These are phyloP conservation scores for Cordyceps cicadae DNA, from an alignment of 2,329 filamentous ascomycete genomes.

Conservation along the genomic window DNA sequence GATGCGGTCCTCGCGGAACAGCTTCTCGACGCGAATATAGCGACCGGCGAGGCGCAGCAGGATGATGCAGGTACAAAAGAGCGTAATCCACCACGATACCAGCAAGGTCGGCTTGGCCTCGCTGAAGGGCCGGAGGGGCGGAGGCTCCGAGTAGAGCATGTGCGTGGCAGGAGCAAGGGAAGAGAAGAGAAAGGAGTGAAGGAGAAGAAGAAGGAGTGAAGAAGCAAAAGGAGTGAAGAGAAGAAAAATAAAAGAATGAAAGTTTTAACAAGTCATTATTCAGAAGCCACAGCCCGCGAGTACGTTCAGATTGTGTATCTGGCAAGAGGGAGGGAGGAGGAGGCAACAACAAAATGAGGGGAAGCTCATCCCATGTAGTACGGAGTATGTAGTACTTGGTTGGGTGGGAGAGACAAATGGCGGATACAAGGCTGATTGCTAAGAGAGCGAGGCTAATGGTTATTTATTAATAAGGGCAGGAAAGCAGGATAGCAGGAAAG, in stretches of 20 bases:
- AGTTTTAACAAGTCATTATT: background rate
- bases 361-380: background rate
- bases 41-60: constrained; percentile 66
- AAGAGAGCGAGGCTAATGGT: background rate
- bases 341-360: background rate
- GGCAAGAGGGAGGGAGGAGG: background rate
- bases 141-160: constrained; percentile 42
- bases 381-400: too few species aligned
- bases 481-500: background rate
- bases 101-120: constrained; percentile 75
- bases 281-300: background rate
- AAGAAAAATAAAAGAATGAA: background rate
- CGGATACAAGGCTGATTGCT: too few species aligned
- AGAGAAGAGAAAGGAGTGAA: background rate
- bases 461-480: too few species aligned
- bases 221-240: background rate
- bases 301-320: background rate
- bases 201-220: too few species aligned
- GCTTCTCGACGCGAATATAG: constrained; percentile 70
- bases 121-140: constrained; percentile 32
- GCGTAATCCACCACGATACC: constrained; percentile 87
- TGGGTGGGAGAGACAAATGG: background rate
- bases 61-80: constrained; percentile 73
- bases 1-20: constrained; percentile 80
- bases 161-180: background rate